Percentiles rank a stretch among this genome's conserved stretches.
Evolutionary conservation across 805 yeast genomes (phyloP).

Genomic region (Candida ipomoeae): DNA sequence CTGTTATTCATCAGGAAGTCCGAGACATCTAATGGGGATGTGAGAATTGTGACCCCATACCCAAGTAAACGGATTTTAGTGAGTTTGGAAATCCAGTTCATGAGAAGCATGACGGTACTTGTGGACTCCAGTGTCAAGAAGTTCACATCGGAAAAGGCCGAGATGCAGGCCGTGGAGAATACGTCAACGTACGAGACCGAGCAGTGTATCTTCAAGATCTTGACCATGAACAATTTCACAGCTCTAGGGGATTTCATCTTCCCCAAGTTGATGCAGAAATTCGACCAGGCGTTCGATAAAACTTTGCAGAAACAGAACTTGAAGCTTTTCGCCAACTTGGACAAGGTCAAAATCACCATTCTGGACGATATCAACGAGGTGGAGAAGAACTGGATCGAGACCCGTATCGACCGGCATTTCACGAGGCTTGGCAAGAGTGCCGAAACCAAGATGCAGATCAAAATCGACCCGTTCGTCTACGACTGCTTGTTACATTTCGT

Average conservation of each 20-base stretch:
- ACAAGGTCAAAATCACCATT: constrained; percentile 36
- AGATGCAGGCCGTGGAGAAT: constrained; percentile 10
- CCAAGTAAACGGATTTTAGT: constrained; percentile 40
- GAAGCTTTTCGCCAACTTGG: constrained; percentile 39
- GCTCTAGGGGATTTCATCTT: constrained; percentile 28
- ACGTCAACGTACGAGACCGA: constrained; percentile 17
- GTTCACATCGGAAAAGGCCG: constrained; percentile 22
- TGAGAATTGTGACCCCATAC: constrained; percentile 31
- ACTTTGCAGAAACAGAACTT: constrained; percentile 34
- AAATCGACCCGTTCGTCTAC: constrained; percentile 37
- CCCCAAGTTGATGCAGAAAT: constrained; percentile 29
- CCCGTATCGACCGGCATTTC: constrained; percentile 26
- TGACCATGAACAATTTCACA: constrained; percentile 43
- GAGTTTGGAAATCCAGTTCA: constrained; percentile 42
- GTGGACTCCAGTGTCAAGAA: constrained; percentile 40
- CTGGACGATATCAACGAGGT: constrained; percentile 37
- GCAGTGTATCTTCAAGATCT: constrained; percentile 32
- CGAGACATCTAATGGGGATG: constrained; percentile 15
- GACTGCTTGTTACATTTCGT: constrained; percentile 39
- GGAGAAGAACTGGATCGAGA: constrained; percentile 33
- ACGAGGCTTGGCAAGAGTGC: constrained; percentile 4
- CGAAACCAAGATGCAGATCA: constrained; percentile 13
- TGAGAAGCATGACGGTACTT: constrained; percentile 39
- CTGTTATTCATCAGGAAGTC: constrained; percentile 22
- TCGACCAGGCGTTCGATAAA: constrained; percentile 34